Base-by-base conservation (phyloP, 768 basidiomycete species). In the Boletus barrowsii region DNA sequence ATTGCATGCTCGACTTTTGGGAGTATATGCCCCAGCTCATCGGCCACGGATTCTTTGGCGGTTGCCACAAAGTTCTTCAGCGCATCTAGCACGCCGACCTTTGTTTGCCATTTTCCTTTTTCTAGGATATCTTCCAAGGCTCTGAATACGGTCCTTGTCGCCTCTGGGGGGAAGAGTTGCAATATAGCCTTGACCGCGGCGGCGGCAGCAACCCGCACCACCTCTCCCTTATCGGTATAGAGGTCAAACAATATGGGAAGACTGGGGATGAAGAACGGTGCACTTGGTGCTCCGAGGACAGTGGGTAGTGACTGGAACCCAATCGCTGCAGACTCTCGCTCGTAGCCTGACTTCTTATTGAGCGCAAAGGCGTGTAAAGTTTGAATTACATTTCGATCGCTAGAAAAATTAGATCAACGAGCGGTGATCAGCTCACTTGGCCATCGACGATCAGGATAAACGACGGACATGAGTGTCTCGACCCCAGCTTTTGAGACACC, bases 161-260 rank as follows among this genome's bases (percentile, higher is more conserved):
- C 79, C 69, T 97, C 93, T 2, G 93, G 85, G 36, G 94, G 92
- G 54, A 85, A 83, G 42, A 88, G 80, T 66, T 91, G 91, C 56
- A 96, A 72, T 68, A 97, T 87, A 35, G 88, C 76, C 70, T 93
- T 95, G 62, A 87, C 81, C 13, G 95, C 92, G 13, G 83, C 70
- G 10, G 83, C 73, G n/a, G 94, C 89, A 13, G 93, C 91, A 43
- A 73, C 69, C 53, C 93, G 86, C 58, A 98, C 93, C 29, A 93
- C 88, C 49, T 94, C 93, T 57, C 93, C 93, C 71, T 96, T 95
- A 69, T 98, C 96, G 79, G 90, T 88, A 72, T 89, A 87, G 37
- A 94, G 78, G 49, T 94, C 90, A 70, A 88, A 87, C 48, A 98
- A 71, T 39, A 84, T 63, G 17, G 90, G 81, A 49, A 98, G 83